A percentile compares a stretch with the other conserved stretches of the same genome.
Conservation (phyloP, 2,329 filamentous ascomycete genomes). For the Talaromyces amestolkiae region DNA sequence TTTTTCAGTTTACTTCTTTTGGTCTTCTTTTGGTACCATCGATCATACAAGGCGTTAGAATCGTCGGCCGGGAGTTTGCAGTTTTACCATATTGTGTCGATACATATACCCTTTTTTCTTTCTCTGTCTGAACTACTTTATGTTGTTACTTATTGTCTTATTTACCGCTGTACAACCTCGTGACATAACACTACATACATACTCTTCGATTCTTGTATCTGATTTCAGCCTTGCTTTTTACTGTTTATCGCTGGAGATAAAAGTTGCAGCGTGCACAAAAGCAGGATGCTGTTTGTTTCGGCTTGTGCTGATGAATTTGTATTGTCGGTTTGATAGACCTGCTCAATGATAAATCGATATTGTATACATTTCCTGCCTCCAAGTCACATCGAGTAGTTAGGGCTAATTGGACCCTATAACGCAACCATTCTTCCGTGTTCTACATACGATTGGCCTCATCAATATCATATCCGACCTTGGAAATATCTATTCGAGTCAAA, state of each 20-base stretch:
- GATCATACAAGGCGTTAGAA: conserved; percentile 14
- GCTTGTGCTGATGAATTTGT: not conserved
- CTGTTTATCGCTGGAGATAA: not conserved
- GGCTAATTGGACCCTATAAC: not conserved
- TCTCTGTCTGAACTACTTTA: not conserved
- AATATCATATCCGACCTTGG: not conserved
- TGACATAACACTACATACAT: not conserved
- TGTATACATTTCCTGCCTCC: too few relatives aligned
- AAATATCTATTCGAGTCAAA: too few relatives aligned
- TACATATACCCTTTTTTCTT: conserved; percentile 14
- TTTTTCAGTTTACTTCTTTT: not conserved
- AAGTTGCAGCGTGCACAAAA: not conserved
- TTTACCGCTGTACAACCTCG: conserved; percentile 9
- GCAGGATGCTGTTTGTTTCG: not conserved
- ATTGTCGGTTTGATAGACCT: too few relatives aligned
- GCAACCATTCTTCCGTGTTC: not conserved
- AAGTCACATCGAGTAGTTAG: not conserved
- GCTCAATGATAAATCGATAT: too few relatives aligned
- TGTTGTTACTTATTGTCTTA: not conserved
- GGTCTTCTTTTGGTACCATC: conserved; percentile 11
- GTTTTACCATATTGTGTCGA: conserved; percentile 2
- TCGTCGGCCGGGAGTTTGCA: conserved; percentile 6
- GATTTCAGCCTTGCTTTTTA: not conserved
- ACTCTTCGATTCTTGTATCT: conserved; percentile 4
- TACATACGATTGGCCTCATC: not conserved